These are phyloP conservation scores for Nigrospora osmanthi DNA, from an alignment of 2,329 filamentous ascomycete species.

Conservation along the genomic window DNA sequence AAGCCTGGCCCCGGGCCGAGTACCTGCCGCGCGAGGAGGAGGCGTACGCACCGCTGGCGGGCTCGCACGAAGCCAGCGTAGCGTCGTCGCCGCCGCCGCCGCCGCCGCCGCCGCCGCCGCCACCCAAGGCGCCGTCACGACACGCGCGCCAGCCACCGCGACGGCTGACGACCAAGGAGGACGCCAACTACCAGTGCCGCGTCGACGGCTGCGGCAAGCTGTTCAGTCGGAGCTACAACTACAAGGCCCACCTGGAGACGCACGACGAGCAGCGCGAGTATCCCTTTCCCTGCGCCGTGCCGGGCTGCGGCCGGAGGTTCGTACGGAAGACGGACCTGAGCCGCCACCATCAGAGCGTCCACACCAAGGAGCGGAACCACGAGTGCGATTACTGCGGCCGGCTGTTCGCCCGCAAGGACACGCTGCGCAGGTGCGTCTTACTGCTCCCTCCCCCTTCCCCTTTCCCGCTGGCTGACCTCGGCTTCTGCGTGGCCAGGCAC, in stretches of 20 bases:
- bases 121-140: constrained; percentile 17
- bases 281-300: constrained; percentile 58
- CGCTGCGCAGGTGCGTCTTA: constrained; percentile 59
- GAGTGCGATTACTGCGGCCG: constrained; percentile 63
- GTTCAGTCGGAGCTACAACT: constrained; percentile 81
- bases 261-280: constrained; percentile 69
- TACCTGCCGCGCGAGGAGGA: constrained; percentile 25
- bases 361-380: constrained; percentile 64
- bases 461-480: not conserved
- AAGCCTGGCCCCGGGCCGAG: constrained; percentile 30
- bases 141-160: constrained; percentile 26
- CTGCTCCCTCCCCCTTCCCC: not conserved
- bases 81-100: constrained; percentile 19
- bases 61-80: too few relatives aligned
- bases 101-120: constrained; percentile 19
- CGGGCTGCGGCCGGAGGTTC: constrained; percentile 66
- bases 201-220: constrained; percentile 65
- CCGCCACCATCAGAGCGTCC: constrained; percentile 57
- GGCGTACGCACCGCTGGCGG: constrained; percentile 9
- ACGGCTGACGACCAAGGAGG: constrained; percentile 55
- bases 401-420: constrained; percentile 74
- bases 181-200: constrained; percentile 64
- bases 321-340: constrained; percentile 75
- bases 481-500: constrained; percentile 42
- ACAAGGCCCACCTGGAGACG: constrained; percentile 77